Evolutionary conservation across 257 asterid genomes (phyloP).

Genomic region (Echites panduratus): DNA sequence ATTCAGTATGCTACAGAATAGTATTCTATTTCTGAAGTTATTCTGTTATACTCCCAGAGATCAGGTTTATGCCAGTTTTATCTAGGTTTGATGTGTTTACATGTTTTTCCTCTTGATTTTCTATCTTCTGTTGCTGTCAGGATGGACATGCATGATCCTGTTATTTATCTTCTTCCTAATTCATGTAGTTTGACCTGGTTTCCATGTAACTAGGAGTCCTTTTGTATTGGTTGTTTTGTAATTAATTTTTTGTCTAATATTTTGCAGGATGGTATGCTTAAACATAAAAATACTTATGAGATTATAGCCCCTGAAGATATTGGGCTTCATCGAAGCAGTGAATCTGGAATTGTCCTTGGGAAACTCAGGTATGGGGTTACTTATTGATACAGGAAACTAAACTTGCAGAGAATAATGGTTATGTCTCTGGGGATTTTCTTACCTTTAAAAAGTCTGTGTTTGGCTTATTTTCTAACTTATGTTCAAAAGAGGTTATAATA

Average conservation of each 20-base stretch:
- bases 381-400: background rate
- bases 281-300: slow-evolving; percentile 84
- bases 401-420: background rate
- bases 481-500: background rate
- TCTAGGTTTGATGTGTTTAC: background rate
- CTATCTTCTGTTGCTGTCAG: background rate
- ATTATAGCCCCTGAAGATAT: slow-evolving; percentile 93
- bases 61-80: background rate
- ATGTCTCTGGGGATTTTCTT: background rate
- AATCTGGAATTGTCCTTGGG: slow-evolving; percentile 96
- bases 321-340: slow-evolving; percentile 80
- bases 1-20: background rate
- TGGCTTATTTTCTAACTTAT: background rate
- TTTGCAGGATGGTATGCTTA: slow-evolving; percentile 92
- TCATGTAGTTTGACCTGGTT: background rate
- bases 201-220: background rate
- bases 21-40: no score
- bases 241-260: no score
- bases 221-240: background rate
- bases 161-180: background rate
- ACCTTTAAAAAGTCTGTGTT: background rate
- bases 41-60: background rate
- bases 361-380: slow-evolving; percentile 70
- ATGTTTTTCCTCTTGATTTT: background rate
- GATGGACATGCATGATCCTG: background rate